These are phyloP conservation scores for Scenedesmus sp. DNA, from an alignment of 163 green algal genomes.

Conservation along the genomic window DNA sequence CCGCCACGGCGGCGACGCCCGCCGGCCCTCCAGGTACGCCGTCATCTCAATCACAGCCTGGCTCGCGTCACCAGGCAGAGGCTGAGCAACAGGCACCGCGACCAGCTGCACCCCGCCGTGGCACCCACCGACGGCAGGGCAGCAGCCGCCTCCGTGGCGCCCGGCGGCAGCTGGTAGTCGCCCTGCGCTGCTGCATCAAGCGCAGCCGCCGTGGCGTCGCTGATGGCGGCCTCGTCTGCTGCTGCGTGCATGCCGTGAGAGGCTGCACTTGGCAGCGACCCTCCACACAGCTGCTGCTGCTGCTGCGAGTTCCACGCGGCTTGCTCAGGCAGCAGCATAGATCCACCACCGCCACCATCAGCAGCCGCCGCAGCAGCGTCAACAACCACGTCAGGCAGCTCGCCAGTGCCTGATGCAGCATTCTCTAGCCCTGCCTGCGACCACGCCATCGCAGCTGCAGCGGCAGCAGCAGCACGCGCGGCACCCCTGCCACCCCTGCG, in stretches of 20 bases:
- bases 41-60: constrained; percentile 47
- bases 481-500: background rate
- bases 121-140: background rate
- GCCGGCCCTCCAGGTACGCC: constrained; percentile 23
- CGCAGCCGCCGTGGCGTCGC: background rate
- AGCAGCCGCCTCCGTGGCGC: constrained; percentile 6
- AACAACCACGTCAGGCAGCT: background rate
- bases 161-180: background rate
- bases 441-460: background rate
- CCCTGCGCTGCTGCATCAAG: background rate
- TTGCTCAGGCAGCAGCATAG: background rate
- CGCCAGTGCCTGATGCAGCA: background rate
- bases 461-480: background rate
- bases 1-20: constrained; percentile 7
- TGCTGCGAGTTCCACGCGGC: background rate
- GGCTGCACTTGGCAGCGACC: background rate
- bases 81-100: background rate
- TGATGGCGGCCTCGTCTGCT: background rate
- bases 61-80: constrained; percentile 36
- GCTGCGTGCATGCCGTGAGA: background rate
- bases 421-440: background rate
- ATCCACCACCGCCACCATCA: background rate
- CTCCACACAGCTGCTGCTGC: constrained; percentile 27
- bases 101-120: background rate
- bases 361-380: constrained; percentile 11